These are phyloP conservation scores for Mrakia frigida DNA, from an alignment of 768 basidiomycete species.

Conservation along the genomic window DNA sequence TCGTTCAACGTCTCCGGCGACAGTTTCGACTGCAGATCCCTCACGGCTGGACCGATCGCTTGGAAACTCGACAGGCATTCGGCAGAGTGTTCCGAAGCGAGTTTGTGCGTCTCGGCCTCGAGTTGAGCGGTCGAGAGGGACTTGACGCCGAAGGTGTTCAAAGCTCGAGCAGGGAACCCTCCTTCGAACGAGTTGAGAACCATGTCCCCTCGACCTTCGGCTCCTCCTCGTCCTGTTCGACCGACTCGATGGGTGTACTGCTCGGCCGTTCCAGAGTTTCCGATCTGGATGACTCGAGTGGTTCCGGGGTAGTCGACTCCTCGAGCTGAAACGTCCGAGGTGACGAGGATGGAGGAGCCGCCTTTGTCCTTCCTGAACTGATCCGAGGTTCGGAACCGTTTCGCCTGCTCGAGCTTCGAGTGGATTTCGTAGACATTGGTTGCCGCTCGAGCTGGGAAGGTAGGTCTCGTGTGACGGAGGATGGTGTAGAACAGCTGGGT, in stretches of 20 bases:
- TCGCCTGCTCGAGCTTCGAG: conserved; percentile 61
- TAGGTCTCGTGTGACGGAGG: conserved; percentile 50
- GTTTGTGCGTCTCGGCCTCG: conserved; percentile 47
- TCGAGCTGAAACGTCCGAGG: conserved; percentile 81
- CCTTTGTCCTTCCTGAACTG: conserved; percentile 56
- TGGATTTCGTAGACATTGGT: conserved; percentile 74
- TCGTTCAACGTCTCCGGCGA: conserved; percentile 56
- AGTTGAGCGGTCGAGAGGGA: conserved; percentile 54
- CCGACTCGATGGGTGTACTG: conserved; percentile 83
- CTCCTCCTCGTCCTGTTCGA: conserved; percentile 68
- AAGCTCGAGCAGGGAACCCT: conserved; percentile 58
- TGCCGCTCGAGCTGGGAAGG: conserved; percentile 49
- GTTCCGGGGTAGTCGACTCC: conserved; percentile 86
- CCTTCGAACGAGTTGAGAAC: conserved; percentile 74
- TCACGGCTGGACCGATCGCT: conserved; percentile 39
- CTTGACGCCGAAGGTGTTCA: conserved; percentile 66
- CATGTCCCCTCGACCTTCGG: conserved; percentile 66
- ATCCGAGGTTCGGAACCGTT: conserved; percentile 57
- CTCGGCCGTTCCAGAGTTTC: conserved; percentile 63
- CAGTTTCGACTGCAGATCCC: conserved; percentile 40
- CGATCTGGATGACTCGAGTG: conserved; percentile 85
- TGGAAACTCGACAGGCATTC: conserved; percentile 30
- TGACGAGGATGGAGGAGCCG: conserved; percentile 63
- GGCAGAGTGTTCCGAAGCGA: conserved; percentile 10
- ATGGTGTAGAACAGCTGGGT: conserved; percentile 68